Percentiles rank a stretch among this genome's conserved stretches.
Evolutionary conservation across 768 basidiomycete species (phyloP).

Genomic region (Tylopilus subfusipes): DNA sequence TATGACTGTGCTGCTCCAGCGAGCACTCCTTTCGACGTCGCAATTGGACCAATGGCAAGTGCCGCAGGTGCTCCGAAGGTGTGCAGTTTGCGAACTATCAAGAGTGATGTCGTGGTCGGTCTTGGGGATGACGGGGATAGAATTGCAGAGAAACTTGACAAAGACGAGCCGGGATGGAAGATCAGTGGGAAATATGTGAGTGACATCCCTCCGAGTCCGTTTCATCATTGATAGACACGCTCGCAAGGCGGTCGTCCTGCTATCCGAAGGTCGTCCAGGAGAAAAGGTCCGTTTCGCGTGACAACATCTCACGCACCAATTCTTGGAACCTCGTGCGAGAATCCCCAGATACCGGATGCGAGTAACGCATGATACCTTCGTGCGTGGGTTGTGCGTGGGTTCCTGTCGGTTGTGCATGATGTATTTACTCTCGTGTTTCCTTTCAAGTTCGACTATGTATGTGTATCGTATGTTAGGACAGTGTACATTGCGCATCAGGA

Average conservation of each 20-base stretch:
- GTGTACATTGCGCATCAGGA: neutral
- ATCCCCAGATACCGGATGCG: neutral
- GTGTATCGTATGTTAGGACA: neutral
- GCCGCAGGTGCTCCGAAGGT: slow-evolving; percentile 84
- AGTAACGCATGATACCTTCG: neutral
- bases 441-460: slow-evolving; percentile 2
- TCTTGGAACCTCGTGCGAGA: neutral
- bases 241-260: slow-evolving; percentile 74
- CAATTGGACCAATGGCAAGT: slow-evolving; percentile 91
- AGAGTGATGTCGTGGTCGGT: slow-evolving; percentile 93
- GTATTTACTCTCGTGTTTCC: neutral
- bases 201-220: slow-evolving; percentile 13
- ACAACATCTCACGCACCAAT: neutral
- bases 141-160: slow-evolving; percentile 75
- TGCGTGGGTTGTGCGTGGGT: neutral
- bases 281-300: slow-evolving; percentile 80
- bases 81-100: slow-evolving; percentile 86
- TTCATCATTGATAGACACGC: slow-evolving; percentile 4
- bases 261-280: slow-evolving; percentile 85
- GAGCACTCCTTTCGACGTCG: slow-evolving; percentile 82
- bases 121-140: slow-evolving; percentile 65
- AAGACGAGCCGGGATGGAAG: slow-evolving; percentile 91
- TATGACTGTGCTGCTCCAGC: slow-evolving; percentile 86
- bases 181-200: slow-evolving; percentile 95
- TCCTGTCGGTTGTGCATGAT: neutral